Evolutionary conservation across 352 stramenopile genomes (phyloP).

Genomic region (Hyaloperonospora brassicae): DNA sequence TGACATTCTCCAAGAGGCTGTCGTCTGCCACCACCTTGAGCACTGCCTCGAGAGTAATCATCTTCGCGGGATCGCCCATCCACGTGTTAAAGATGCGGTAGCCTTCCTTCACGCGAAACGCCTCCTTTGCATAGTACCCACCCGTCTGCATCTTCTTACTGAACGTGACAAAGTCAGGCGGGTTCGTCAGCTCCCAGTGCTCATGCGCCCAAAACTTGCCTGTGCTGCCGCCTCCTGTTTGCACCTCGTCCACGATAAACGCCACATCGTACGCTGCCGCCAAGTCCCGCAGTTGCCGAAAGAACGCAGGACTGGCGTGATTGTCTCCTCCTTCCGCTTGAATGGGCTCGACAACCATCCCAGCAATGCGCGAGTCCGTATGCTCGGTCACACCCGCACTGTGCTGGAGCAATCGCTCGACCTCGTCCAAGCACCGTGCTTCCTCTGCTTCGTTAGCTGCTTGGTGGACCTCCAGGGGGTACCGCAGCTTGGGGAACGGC

Average conservation of each 20-base stretch:
- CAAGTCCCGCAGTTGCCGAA: slow-evolving; percentile 48
- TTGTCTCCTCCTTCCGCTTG: slow-evolving; percentile 79
- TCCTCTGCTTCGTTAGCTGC: slow-evolving; percentile 63
- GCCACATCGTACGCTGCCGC: slow-evolving; percentile 51
- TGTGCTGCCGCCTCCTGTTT: slow-evolving; percentile 73
- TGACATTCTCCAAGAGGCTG: slow-evolving; percentile 62
- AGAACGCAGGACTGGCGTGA: slow-evolving; percentile 65
- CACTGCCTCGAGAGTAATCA: slow-evolving; percentile 73
- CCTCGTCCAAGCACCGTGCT: slow-evolving; percentile 53
- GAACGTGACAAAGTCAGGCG: slow-evolving; percentile 77
- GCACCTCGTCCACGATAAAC: slow-evolving; percentile 83
- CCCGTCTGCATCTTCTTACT: slow-evolving; percentile 83
- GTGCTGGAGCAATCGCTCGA: slow-evolving; percentile 42
- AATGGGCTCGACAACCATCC: slow-evolving; percentile 77
- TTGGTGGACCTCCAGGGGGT: slow-evolving; percentile 56
- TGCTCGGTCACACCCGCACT: slow-evolving; percentile 26
- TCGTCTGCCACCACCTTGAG: slow-evolving; percentile 56
- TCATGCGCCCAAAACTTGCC: slow-evolving; percentile 83
- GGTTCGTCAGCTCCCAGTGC: slow-evolving; percentile 68
- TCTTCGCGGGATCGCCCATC: slow-evolving; percentile 83
- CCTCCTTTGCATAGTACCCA: slow-evolving; percentile 71
- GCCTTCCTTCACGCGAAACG: slow-evolving; percentile 58
- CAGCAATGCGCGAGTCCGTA: slow-evolving; percentile 42
- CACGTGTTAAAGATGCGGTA: slow-evolving; percentile 87
- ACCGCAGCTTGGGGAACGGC: slow-evolving; percentile 57